Evolutionary conservation across 1,139 yeast species (phyloP), one percentile per base, ranked within the genome.

Genomic region (Nakaseomyces kungkrabaensis): DNA sequence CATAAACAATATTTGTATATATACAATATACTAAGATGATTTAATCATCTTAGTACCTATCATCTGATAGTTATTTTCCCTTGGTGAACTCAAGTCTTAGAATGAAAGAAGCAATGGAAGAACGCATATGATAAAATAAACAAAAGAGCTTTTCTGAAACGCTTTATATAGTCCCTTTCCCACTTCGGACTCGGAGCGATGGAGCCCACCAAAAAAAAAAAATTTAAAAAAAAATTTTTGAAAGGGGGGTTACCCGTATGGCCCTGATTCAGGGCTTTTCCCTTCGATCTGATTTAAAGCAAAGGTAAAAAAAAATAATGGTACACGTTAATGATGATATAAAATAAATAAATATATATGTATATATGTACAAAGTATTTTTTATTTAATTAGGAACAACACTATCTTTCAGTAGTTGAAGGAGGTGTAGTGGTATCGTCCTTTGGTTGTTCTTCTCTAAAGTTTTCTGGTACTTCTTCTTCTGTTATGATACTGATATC

Each of bases 1-100:
- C 71, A 68, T 59, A 63, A 63, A 65, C 65, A 60, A 41, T 29
- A 44, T 51, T 52, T 36, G 38, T 36, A 17, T 13, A 36, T 10
- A 33, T 29, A 33, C 2, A 33, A 33, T 5, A 33, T 11, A 17
- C 22, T 17, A 17, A 17, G 22, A 17, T 17, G 22, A 17, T 17
- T 17, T 11, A 3, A 6, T 44, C 46, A 22, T 25, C 17, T 11
- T 38, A 5, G 4, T 6, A 24, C 24, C 42, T 26, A 38, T 38
- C 42, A 25, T 25, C 42, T 38, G 42, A 38, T 38, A 26, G 42
- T 25, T n/a, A n/a, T n/a, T n/a, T 36, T 36, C 25, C 6, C 11
- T 9, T 9, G 37, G 37, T 17, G 3, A 3, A 17, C 22, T 17
- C 2, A 17, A 17, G 22, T 17, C 22, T 17, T 33, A 29, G 2